A percentile compares a stretch with the other conserved stretches of the same genome.
Conservation (phyloP, 805 yeast species). For the Pichia cephalocereana region DNA sequence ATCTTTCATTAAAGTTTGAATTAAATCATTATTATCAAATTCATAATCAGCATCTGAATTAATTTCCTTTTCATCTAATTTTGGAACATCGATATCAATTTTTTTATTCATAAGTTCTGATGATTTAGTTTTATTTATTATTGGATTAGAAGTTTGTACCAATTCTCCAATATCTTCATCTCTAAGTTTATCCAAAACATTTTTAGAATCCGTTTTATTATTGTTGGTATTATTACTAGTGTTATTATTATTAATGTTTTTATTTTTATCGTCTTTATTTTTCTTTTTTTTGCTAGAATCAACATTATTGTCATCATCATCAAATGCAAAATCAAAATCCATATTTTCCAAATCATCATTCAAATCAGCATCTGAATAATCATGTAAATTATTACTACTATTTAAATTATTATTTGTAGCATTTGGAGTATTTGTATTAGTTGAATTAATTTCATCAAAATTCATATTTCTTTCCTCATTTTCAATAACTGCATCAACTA, state of each 20-base stretch:
- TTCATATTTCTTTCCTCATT: slow-evolving; percentile 31
- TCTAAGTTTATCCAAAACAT: slow-evolving; percentile 16
- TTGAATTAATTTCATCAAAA: slow-evolving; percentile 19
- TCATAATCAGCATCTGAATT: slow-evolving; percentile 60
- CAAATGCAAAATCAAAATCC: slow-evolving; percentile 13
- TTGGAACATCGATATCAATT: slow-evolving; percentile 39
- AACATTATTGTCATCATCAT: slow-evolving; percentile 26
- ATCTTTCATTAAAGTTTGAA: slow-evolving; percentile 30
- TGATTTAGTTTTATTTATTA: neutral
- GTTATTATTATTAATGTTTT: slow-evolving; percentile 25
- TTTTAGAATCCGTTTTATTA: slow-evolving; percentile 1
- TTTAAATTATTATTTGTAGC: neutral
- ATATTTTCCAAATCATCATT: slow-evolving; percentile 18
- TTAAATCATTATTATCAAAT: slow-evolving; percentile 39
- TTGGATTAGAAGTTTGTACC: slow-evolving; percentile 13
- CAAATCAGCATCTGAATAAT: slow-evolving; percentile 1
- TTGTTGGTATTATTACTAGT: neutral
- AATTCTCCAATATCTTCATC: slow-evolving; percentile 62
- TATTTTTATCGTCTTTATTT: slow-evolving; percentile 13
- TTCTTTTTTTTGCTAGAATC: slow-evolving; percentile 21
- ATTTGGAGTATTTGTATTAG: neutral
- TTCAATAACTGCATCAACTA: slow-evolving; percentile 34
- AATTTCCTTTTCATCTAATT: slow-evolving; percentile 34
- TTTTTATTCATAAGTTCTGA: slow-evolving; percentile 6
- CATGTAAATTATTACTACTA: neutral